These are phyloP conservation scores for Stephania yunnanensis DNA, from an alignment of 164 flowering plant species.

Conservation along the genomic window DNA sequence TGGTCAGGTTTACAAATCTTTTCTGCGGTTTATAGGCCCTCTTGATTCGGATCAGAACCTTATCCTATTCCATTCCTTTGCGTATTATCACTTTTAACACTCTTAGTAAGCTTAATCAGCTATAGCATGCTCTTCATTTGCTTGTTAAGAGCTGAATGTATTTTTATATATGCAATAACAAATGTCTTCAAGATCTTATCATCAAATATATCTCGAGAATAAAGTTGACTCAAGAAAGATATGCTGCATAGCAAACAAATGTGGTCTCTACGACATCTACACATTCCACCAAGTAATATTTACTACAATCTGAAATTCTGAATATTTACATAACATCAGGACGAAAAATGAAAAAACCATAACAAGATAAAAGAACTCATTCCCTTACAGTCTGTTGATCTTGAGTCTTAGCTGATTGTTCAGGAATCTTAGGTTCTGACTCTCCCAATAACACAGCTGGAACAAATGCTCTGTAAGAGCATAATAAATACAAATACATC, in stretches of 20 bases:
- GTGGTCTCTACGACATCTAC: neutral
- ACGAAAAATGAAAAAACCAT: neutral
- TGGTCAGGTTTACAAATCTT: too few species aligned
- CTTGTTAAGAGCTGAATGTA: neutral
- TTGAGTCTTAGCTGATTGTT: constrained; percentile 61
- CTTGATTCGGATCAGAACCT: neutral
- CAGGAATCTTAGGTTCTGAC: constrained; percentile 65
- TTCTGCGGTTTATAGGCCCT: too few species aligned
- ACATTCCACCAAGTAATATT: neutral
- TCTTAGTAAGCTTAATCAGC: neutral
- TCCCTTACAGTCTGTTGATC: constrained; percentile 60
- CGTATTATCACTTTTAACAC: neutral
- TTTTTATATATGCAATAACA: neutral
- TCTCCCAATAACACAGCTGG: constrained; percentile 97
- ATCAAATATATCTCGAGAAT: neutral
- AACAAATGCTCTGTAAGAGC: constrained; percentile 76
- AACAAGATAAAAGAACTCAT: neutral
- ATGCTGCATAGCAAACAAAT: neutral
- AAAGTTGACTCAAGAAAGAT: neutral
- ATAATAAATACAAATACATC: neutral
- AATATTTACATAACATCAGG: neutral
- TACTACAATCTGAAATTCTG: neutral
- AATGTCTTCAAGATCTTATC: neutral
- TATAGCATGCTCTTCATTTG: neutral
- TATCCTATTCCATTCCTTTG: neutral